phyloP scores from a whole-genome alignment of 2,329 filamentous ascomycete species.

The Fusarium staphyleae region DNA sequence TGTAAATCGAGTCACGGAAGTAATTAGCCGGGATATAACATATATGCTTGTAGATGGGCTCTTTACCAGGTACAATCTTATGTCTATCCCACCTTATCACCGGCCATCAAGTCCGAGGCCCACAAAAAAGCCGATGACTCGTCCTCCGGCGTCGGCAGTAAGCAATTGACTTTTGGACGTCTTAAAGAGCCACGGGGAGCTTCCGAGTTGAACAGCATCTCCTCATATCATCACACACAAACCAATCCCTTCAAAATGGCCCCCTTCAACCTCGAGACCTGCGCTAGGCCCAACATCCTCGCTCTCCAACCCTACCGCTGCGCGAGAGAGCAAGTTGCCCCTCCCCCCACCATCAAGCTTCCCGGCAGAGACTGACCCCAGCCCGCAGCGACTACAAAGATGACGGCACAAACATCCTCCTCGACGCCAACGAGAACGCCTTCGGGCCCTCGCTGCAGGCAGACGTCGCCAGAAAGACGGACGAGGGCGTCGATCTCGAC shows the following conservation, averaged over 20 bases:
- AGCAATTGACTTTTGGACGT: slow-evolving; percentile 14
- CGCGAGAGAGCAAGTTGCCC: slow-evolving; percentile 73
- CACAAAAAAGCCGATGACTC: slow-evolving; percentile 38
- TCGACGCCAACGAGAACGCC: slow-evolving; percentile 98
- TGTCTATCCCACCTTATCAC: not conserved
- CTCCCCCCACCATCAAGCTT: slow-evolving; percentile 24
- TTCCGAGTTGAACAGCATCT: not conserved
- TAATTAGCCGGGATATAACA: too few relatives aligned
- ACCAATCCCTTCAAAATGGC: slow-evolving; percentile 52
- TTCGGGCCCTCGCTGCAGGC: slow-evolving; percentile 80
- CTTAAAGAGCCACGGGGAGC: slow-evolving; percentile 18
- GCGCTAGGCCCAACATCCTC: slow-evolving; percentile 79
- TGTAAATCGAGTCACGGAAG: too few relatives aligned
- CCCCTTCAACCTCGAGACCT: slow-evolving; percentile 75
- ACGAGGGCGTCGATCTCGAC: slow-evolving; percentile 62
- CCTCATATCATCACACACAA: not conserved
- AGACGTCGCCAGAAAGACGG: slow-evolving; percentile 47
- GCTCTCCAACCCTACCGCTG: slow-evolving; percentile 81
- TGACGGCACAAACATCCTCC: slow-evolving; percentile 91
- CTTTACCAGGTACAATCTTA: too few relatives aligned
- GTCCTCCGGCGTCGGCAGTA: slow-evolving; percentile 38
- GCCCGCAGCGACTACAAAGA: slow-evolving; percentile 91
- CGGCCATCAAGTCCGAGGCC: slow-evolving; percentile 10
- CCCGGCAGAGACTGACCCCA: slow-evolving; percentile 25
- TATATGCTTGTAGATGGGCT: too few relatives aligned